Evolutionary conservation across 257 asterid species (phyloP).

Genomic region (Sherardia arvensis): DNA sequence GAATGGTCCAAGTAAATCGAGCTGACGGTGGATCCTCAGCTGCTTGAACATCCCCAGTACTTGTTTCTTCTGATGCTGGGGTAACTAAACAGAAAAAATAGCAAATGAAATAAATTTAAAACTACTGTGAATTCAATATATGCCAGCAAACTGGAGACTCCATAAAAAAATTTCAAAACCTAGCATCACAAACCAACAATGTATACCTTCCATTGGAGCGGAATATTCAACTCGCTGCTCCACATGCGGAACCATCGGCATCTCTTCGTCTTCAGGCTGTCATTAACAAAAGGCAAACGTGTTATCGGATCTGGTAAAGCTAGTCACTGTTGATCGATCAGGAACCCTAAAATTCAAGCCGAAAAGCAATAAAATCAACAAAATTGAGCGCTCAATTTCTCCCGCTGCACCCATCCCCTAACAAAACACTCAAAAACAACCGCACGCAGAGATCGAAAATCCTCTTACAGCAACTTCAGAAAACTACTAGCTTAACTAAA

Average conservation of each 20-base stretch:
- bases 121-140: neutral
- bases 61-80: conserved; percentile 36
- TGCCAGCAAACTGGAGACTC: neutral
- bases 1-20: conserved; percentile 59
- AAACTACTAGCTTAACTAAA: conserved; percentile 17
- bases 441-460: conserved; percentile 7
- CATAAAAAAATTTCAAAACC: neutral
- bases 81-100: conserved; percentile 28
- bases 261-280: conserved; percentile 58
- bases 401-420: neutral
- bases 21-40: conserved; percentile 54
- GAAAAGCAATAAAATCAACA: conserved; percentile 5
- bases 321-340: conserved; percentile 13
- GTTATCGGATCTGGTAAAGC: conserved; percentile 26
- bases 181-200: neutral
- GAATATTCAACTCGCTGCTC: conserved; percentile 48
- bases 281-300: conserved; percentile 2
- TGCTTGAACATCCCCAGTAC: conserved; percentile 40
- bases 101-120: neutral
- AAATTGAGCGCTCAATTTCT: conserved; percentile 12
- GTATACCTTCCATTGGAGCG: conserved; percentile 67
- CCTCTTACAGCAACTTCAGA: conserved; percentile 3
- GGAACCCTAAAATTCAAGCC: conserved; percentile 18
- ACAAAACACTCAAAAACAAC: conserved; percentile 5
- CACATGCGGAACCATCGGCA: conserved; percentile 59